A percentile compares a stretch with the other conserved stretches of the same genome.
Conservation (phyloP, 2,329 filamentous ascomycete genomes). For the Ophiocordyceps camponoti-saundersi region DNA sequence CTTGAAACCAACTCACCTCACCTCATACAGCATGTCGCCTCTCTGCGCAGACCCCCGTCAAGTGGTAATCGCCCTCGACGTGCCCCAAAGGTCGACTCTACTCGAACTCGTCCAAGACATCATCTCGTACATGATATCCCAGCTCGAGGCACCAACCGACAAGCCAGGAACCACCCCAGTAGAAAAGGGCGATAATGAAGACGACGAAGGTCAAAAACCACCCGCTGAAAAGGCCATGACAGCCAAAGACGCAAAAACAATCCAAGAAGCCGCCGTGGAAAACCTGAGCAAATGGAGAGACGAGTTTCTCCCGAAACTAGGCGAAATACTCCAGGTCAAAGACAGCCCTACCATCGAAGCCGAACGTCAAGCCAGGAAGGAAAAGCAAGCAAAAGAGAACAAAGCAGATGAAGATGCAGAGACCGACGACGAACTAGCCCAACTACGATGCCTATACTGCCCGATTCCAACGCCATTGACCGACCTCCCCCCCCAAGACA, state of each 20-base stretch:
- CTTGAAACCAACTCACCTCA: background rate
- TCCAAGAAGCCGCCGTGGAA: slow-evolving; percentile 38
- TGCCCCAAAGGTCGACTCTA: slow-evolving; percentile 31
- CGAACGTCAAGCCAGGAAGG: slow-evolving; percentile 27
- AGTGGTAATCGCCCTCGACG: slow-evolving; percentile 36
- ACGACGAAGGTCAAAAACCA: slow-evolving; percentile 1
- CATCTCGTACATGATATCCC: slow-evolving; percentile 33
- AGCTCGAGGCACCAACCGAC: slow-evolving; percentile 23
- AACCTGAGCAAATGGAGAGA: slow-evolving; percentile 67
- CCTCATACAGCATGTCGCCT: slow-evolving; percentile 31
- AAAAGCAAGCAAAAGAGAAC: slow-evolving; percentile 15
- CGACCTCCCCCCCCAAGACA: slow-evolving; percentile 38
- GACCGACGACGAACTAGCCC: slow-evolving; percentile 12
- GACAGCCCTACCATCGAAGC: slow-evolving; percentile 29
- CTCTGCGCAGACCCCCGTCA: slow-evolving; percentile 36
- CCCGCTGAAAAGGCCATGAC: background rate
- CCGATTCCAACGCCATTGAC: slow-evolving; percentile 36
- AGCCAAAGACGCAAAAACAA: slow-evolving; percentile 10
- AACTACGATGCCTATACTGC: slow-evolving; percentile 33
- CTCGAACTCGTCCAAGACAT: slow-evolving; percentile 33
- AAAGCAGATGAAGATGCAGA: slow-evolving; percentile 16
- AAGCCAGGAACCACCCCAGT: slow-evolving; percentile 13
- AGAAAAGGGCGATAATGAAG: slow-evolving; percentile 4
- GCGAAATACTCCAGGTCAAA: slow-evolving; percentile 42
- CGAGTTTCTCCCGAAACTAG: slow-evolving; percentile 51